Base-by-base conservation (phyloP, 306 rosid genomes). In the Trichosanthes cucumerina region DNA sequence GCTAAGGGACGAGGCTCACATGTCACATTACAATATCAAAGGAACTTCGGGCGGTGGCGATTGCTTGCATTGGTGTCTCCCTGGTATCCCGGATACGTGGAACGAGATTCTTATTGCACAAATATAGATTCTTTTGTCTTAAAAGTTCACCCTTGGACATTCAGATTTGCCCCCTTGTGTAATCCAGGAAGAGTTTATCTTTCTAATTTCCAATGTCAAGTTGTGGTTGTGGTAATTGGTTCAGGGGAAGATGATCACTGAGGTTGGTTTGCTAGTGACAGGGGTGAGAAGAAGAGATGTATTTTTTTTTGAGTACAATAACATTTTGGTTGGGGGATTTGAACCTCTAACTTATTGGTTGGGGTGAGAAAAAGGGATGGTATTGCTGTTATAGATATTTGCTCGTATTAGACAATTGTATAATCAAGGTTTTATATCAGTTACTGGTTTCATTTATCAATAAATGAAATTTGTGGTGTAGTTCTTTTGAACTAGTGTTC, bases 1-100 rank as follows among this genome's bases (percentile, higher is more conserved):
- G 79, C 76, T 95, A 75, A 92, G 98, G 53, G 97, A 95, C 8
- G 99, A 92, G 78, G 97, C 92, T 84, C 99, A 95, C 72, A 78
- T 88, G 79, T 95, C 99, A 10, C 93, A 84, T 44, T 90, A 91
- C 83, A 87, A 77, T 43, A 6, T 83, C 58, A 86, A 90, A 80
- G 90, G 91, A 44, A 81, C 80, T 18, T 74, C 83, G 6, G 88
- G 84, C 31, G 65, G 83, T 15, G 89, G 89, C 16, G 99, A 95
- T 70, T 95, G 97, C 79, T 90, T 95, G 87, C 97, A 92, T 81
- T 92, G 97, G 99, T 95, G 97, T 84, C 82, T 95, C 21, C 97
- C 97, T 2, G 97, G 97, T 57, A 83, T 92, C 80, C 97, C 97
- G 19, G 99, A 92, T 82, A 38, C 97, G 7, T 95, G 99, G 99